Percentiles rank a stretch among this genome's conserved stretches.
Conservation (phyloP, 1,284 basidiomycete genomes). For the Ustilago vetiveriae region DNA sequence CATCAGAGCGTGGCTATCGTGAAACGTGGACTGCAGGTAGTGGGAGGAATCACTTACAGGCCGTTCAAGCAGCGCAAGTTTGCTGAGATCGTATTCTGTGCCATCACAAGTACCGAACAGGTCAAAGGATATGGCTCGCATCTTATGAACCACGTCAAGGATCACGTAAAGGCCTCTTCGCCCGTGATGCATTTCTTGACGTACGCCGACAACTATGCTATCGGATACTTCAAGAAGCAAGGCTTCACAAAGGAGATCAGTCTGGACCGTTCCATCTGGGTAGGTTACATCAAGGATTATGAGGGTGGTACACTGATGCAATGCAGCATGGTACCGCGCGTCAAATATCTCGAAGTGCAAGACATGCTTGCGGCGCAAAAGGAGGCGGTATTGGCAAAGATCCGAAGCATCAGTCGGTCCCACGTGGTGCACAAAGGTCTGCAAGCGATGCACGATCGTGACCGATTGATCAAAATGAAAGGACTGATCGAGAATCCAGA, state of each 20-base stretch:
- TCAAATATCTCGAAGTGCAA: slow-evolving; percentile 87
- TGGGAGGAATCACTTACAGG: slow-evolving; percentile 96
- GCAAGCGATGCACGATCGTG: slow-evolving; percentile 77
- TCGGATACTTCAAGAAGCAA: slow-evolving; percentile 99
- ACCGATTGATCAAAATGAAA: slow-evolving; percentile 45
- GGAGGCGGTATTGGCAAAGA: slow-evolving; percentile 78
- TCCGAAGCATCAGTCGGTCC: slow-evolving; percentile 84
- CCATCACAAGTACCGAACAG: slow-evolving; percentile 94
- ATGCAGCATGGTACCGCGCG: slow-evolving; percentile 89
- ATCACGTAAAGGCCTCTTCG: slow-evolving; percentile 83
- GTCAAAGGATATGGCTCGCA: slow-evolving; percentile 98
- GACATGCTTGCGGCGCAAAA: slow-evolving; percentile 84
- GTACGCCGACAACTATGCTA: slow-evolving; percentile 98
- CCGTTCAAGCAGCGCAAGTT: slow-evolving; percentile 95
- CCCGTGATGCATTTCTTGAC: slow-evolving; percentile 93
- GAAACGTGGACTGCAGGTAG: slow-evolving; percentile 92
- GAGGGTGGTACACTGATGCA: slow-evolving; percentile 99
- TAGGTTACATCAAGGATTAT: slow-evolving; percentile 99
- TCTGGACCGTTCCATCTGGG: slow-evolving; percentile 89
- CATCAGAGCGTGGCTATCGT: slow-evolving; percentile 93
- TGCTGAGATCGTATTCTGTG: slow-evolving; percentile 99
- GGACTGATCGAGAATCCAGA: slow-evolving; percentile 49
- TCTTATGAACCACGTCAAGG: slow-evolving; percentile 99
- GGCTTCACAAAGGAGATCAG: slow-evolving; percentile 94
- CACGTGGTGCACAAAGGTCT: slow-evolving; percentile 87